A percentile compares a stretch with the other conserved stretches of the same genome.
These are phyloP conservation scores for Scheffersomyces titani DNA, from an alignment of 1,139 yeast species.

Conservation along the genomic window DNA sequence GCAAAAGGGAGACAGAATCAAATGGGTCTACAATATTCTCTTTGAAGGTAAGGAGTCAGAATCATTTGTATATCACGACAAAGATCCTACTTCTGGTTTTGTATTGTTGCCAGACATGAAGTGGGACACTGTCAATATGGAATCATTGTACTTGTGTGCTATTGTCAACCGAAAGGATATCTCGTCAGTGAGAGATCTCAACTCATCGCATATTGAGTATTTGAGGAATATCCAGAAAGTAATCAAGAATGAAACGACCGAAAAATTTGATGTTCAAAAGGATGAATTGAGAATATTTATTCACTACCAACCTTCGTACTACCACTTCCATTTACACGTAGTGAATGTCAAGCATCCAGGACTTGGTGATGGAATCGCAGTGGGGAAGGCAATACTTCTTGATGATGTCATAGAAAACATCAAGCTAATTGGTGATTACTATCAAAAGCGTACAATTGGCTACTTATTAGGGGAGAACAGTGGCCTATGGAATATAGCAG, in stretches of 20 bases:
- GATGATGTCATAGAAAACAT: constrained; percentile 83
- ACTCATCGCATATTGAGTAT: constrained; percentile 57
- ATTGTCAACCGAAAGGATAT: constrained; percentile 74
- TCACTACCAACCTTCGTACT: constrained; percentile 95
- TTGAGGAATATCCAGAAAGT: constrained; percentile 46
- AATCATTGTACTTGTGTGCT: constrained; percentile 73
- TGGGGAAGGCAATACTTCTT: constrained; percentile 79
- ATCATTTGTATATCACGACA: constrained; percentile 63
- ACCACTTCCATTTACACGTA: constrained; percentile 92
- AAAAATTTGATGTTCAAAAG: constrained; percentile 32
- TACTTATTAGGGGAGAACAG: constrained; percentile 76
- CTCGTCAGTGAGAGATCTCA: constrained; percentile 76
- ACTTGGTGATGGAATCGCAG: constrained; percentile 66
- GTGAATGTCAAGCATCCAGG: constrained; percentile 77
- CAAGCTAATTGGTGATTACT: constrained; percentile 48
- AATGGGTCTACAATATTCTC: constrained; percentile 90
- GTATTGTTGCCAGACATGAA: constrained; percentile 80
- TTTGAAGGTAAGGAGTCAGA: constrained; percentile 85
- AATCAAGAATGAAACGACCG: constrained; percentile 50
- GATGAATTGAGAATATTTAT: constrained; percentile 71
- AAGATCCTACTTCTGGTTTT: constrained; percentile 56
- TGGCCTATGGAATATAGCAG: constrained; percentile 61
- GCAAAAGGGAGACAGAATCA: constrained; percentile 74
- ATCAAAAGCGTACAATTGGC: constrained; percentile 42
- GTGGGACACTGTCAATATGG: constrained; percentile 82